Evolutionary conservation across 495 filamentous ascomycete species (phyloP).

Genomic region (Talaromyces thailandensis): DNA sequence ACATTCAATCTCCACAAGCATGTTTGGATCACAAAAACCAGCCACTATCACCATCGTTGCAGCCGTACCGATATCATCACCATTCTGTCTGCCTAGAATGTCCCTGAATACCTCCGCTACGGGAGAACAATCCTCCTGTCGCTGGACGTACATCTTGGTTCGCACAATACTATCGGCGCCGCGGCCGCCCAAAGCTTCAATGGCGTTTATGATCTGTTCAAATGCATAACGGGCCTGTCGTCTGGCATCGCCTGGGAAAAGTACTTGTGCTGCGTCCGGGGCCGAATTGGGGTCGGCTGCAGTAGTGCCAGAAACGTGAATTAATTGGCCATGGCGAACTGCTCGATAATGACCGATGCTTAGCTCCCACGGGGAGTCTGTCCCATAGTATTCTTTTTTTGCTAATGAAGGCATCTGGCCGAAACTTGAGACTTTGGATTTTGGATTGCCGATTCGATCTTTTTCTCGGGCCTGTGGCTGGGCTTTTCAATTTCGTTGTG

Average conservation of each 20-base stretch:
- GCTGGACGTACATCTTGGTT: conserved; percentile 31
- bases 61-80: conserved; percentile 22
- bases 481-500: not conserved
- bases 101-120: conserved; percentile 28
- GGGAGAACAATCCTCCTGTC: conserved; percentile 22
- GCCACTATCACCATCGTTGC: conserved; percentile 33
- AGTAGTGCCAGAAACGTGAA: conserved; percentile 41
- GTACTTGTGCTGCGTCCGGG: conserved; percentile 21
- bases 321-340: conserved; percentile 29
- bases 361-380: conserved; percentile 34
- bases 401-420: not conserved
- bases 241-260: conserved; percentile 28
- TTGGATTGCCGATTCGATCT: not conserved
- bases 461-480: not conserved
- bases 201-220: conserved; percentile 29
- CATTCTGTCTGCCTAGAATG: conserved; percentile 19
- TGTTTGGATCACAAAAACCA: conserved; percentile 35
- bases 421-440: not conserved
- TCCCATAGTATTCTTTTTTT: conserved; percentile 18
- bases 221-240: conserved; percentile 30
- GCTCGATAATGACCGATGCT: conserved; percentile 39
- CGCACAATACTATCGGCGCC: conserved; percentile 27
- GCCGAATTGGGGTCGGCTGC: conserved; percentile 28
- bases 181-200: conserved; percentile 30
- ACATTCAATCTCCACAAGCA: conserved; percentile 38